These are phyloP conservation scores for Micromonas commoda DNA, from an alignment of 139 green algal genomes.

Conservation along the genomic window DNA sequence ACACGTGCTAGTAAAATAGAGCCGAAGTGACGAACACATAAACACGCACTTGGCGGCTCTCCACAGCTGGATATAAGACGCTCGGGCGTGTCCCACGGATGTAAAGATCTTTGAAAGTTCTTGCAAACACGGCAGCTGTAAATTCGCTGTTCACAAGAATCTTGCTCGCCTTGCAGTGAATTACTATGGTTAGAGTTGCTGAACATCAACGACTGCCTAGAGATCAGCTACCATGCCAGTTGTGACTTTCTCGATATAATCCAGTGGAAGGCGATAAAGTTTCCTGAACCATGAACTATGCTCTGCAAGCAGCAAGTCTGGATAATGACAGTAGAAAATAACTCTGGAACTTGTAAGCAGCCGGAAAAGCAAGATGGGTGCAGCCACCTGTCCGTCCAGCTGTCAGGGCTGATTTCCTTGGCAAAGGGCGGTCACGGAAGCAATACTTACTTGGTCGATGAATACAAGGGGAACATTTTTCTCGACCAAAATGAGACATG, in stretches of 20 bases:
- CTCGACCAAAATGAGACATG: background rate
- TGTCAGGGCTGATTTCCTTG: background rate
- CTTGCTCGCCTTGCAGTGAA: slow-evolving; percentile 28
- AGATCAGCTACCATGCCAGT: slow-evolving; percentile 40
- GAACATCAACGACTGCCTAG: background rate
- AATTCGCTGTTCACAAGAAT: slow-evolving; percentile 91
- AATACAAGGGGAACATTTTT: background rate
- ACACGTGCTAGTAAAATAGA: background rate
- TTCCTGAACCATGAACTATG: slow-evolving; percentile 42
- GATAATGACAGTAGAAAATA: slow-evolving; percentile 99
- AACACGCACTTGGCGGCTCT: no score
- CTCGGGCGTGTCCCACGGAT: background rate
- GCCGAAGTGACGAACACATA: background rate
- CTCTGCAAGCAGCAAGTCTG: slow-evolving; percentile 79
- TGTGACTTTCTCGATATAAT: slow-evolving; percentile 72
- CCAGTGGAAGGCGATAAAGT: slow-evolving; percentile 61
- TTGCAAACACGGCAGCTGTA: slow-evolving; percentile 71
- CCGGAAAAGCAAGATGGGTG: background rate
- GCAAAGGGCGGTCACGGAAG: background rate
- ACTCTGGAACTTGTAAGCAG: slow-evolving; percentile 39
- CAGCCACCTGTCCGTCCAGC: background rate
- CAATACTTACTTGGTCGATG: background rate
- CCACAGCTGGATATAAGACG: slow-evolving; percentile 8
- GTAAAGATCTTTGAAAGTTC: slow-evolving; percentile 58
- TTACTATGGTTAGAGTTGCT: background rate